These are phyloP conservation scores for Huntiella decipiens DNA, from an alignment of 2,329 filamentous ascomycete genomes.

Conservation along the genomic window DNA sequence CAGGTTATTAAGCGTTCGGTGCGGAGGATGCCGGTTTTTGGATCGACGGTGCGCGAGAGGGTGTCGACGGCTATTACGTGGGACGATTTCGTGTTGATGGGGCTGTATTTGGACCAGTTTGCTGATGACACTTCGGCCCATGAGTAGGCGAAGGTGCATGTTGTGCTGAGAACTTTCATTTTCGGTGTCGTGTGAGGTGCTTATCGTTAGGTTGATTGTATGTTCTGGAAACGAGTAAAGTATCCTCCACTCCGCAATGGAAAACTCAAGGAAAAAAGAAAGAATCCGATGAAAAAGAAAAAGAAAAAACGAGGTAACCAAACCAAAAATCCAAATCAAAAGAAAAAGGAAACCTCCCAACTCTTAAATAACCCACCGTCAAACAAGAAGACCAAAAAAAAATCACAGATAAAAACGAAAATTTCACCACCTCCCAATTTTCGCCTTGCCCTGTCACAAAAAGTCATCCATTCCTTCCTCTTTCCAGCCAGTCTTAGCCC, in stretches of 20 bases:
- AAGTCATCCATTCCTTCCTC: neutral
- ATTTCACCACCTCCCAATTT: neutral
- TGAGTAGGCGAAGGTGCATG: conserved; percentile 85
- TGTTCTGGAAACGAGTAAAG: neutral
- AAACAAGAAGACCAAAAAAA: neutral
- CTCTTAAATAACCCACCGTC: neutral
- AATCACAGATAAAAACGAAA: neutral
- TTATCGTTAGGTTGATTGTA: neutral
- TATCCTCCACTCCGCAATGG: neutral
- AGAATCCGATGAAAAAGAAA: neutral
- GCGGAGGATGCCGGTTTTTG: conserved; percentile 37
- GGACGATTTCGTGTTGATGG: conserved; percentile 96
- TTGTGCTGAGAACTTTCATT: conserved; percentile 94
- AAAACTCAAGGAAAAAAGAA: neutral
- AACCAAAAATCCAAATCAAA: conserved; percentile 1
- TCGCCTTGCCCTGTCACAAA: neutral
- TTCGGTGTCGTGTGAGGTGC: conserved; percentile 12
- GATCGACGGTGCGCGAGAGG: conserved; percentile 46
- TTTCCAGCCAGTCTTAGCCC: no score
- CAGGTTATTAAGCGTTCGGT: conserved; percentile 45
- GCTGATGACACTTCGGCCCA: conserved; percentile 96
- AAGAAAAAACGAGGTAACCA: conserved; percentile 2
- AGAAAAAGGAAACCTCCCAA: neutral
- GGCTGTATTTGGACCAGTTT: conserved; percentile 98
- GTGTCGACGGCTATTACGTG: conserved; percentile 95